Evolutionary conservation across 2,329 filamentous ascomycete species (phyloP).

Genomic region (Aspergillus sp.): DNA sequence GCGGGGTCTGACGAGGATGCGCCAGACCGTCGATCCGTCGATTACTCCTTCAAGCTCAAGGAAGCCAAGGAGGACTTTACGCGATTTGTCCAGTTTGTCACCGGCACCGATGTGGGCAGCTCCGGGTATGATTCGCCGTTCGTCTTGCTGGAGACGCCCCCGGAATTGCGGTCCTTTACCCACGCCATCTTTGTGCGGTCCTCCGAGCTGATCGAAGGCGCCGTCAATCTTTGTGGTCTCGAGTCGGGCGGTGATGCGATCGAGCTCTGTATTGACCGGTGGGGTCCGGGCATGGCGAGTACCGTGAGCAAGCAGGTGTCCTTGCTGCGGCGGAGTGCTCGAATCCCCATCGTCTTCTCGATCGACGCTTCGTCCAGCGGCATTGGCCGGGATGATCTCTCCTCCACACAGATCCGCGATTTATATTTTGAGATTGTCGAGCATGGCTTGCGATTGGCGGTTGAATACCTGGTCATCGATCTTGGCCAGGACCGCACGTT

Average conservation of each 20-base stretch:
- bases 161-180: slow-evolving; percentile 54
- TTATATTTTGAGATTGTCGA: slow-evolving; percentile 37
- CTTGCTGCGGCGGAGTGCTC: slow-evolving; percentile 56
- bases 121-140: slow-evolving; percentile 61
- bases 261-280: slow-evolving; percentile 60
- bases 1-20: slow-evolving; percentile 30
- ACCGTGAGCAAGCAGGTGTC: slow-evolving; percentile 57
- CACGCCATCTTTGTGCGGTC: slow-evolving; percentile 40
- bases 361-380: slow-evolving; percentile 42
- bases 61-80: slow-evolving; percentile 61
- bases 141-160: slow-evolving; percentile 58
- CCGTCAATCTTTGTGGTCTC: slow-evolving; percentile 50
- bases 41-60: slow-evolving; percentile 50
- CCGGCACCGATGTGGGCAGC: slow-evolving; percentile 52
- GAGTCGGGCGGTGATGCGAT: slow-evolving; percentile 61
- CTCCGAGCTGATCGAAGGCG: slow-evolving; percentile 33
- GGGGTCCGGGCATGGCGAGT: slow-evolving; percentile 51
- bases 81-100: slow-evolving; percentile 58
- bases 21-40: slow-evolving; percentile 45
- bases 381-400: slow-evolving; percentile 10
- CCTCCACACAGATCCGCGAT: slow-evolving; percentile 12
- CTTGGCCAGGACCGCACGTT: slow-evolving; percentile 30
- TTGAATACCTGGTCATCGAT: slow-evolving; percentile 42
- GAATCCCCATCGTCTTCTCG: slow-evolving; percentile 58
- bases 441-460: slow-evolving; percentile 40